Evolutionary conservation across 2,329 filamentous ascomycete species (phyloP), one percentile per base, ranked within the genome.

Genomic region (Rhinocladiella mackenziei): DNA sequence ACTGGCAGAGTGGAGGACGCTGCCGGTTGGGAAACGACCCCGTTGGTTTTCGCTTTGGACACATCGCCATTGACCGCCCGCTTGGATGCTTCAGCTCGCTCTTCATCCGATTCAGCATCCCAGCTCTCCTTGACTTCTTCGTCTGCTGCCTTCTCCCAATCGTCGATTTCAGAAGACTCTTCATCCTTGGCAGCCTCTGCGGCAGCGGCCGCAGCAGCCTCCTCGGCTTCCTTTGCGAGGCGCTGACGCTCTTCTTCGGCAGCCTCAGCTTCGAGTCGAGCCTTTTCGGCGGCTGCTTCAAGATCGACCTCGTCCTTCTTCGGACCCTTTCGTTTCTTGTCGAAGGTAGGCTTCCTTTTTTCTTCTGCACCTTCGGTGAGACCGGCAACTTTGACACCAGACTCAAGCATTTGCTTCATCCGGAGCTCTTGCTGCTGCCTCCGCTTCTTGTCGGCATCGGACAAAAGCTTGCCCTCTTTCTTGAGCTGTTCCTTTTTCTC

Each of bases 91-190:
- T 26, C n/a, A 26, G 23, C 23, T 8, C 8, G 8, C 8, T 26
- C 23, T 58, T 89, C 84, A 36, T 86, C 85, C 2, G 81, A 83
- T 42, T 88, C 84, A 23, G 86, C 89, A 63, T 97, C 91, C 91
- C 91, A 97, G 71, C 84, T 91, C 55, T 96, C 91, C 68, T 96
- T 96, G 60, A 94, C 76, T 48, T 84, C 83, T 11, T 84, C 82
- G 18, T 86, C 80, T 8, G 78, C 79, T 18, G 82, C 85, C 20
- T 82, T 80, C 65, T 96, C 88, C 89, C 89, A 95, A 65, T 95
- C 89, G 25, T 94, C 78, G 13, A 74, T 62, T 39, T 60, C 61
- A 26, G 75, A 84, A 13, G 58, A 62, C 5, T 78, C 80, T 57
- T 79, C 80, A 43, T 78, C 74, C 50, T 79, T 76, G 2, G 77